A percentile compares a stretch with the other conserved stretches of the same genome.
Conservation (phyloP, 306 rosid genomes). For the Gillenia trifoliata region DNA sequence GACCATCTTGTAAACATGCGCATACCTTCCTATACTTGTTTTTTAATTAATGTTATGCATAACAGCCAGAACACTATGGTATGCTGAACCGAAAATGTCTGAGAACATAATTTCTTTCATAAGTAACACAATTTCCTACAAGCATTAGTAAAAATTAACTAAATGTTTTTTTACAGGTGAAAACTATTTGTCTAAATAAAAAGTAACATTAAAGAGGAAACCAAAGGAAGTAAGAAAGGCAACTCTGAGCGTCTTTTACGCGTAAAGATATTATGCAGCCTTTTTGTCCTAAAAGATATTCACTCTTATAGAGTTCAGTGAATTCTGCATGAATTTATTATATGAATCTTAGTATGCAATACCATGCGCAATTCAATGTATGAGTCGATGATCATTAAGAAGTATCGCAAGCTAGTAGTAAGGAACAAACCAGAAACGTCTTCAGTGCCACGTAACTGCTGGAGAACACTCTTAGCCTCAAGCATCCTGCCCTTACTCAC, state of each 20-base stretch:
- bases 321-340: neutral
- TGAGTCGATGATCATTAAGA: neutral
- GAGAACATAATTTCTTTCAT: neutral
- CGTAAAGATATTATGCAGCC: neutral
- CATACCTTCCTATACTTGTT: too few relatives aligned
- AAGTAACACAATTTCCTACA: neutral
- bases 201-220: neutral
- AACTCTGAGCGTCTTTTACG: neutral
- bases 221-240: neutral
- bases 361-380: neutral
- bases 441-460: constrained; percentile 65
- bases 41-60: neutral
- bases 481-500: constrained; percentile 83
- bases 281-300: too few relatives aligned
- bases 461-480: constrained; percentile 74
- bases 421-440: constrained; percentile 70
- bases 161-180: neutral
- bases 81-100: neutral
- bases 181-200: neutral
- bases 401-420: neutral
- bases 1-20: too few relatives aligned
- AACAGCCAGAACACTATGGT: neutral
- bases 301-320: too few relatives aligned
- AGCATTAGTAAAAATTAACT: neutral
- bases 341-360: neutral